Evolutionary conservation across 139 green algal species (phyloP).

Genomic region (Micractinium sp.): DNA sequence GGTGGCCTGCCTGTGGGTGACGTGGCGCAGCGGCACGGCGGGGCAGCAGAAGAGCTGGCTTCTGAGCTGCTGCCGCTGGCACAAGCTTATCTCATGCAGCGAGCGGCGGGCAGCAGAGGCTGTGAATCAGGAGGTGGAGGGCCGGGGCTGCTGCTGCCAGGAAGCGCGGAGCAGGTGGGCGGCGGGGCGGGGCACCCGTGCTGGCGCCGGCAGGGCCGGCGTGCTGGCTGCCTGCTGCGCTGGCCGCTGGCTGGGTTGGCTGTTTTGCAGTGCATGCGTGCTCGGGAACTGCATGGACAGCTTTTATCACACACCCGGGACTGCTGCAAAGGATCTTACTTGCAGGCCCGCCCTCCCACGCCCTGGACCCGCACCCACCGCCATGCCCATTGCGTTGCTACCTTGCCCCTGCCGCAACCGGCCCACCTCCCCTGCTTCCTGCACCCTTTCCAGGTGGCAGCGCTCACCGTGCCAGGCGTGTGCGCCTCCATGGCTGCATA

Average conservation of each 20-base stretch:
- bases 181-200: not conserved
- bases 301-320: too few species aligned
- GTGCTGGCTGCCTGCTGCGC: too few species aligned
- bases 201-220: not conserved
- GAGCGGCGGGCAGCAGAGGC: not conserved
- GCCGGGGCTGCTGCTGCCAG: not conserved
- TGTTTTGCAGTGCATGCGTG: not conserved
- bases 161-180: not conserved
- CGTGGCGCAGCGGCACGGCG: slow-evolving; percentile 21
- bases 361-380: not conserved
- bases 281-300: not conserved
- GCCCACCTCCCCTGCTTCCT: too few species aligned
- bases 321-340: too few species aligned
- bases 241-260: not conserved
- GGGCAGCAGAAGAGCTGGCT: slow-evolving; percentile 36
- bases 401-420: not conserved
- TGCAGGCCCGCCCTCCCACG: too few species aligned
- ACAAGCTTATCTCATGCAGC: not conserved
- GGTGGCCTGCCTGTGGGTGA: slow-evolving; percentile 45
- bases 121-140: not conserved
- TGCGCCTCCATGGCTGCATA: slow-evolving; percentile 31
- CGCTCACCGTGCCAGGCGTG: not conserved
- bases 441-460: not conserved
- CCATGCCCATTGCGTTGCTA: too few species aligned
- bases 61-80: slow-evolving; percentile 52